Base-by-base conservation (phyloP, 2,329 filamentous ascomycete genomes). In the Dothideomycetes sp. region DNA sequence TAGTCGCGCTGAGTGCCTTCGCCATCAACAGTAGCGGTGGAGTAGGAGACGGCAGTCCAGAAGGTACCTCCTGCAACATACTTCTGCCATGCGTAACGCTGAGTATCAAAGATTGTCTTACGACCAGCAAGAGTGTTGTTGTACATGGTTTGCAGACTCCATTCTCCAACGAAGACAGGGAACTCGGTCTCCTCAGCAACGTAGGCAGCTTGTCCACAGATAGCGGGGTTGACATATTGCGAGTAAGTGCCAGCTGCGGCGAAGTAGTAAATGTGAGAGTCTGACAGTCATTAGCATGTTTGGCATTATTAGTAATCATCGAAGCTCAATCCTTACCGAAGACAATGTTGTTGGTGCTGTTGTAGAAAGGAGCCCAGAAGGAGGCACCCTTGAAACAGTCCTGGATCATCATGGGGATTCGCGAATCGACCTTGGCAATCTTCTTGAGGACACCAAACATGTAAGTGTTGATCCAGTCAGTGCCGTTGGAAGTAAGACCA, bases 361-460 rank as follows among this genome's bases (percentile, higher is more conserved):
- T 40, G 7, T 44, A 42, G 34, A 41, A 45, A 4, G 38, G 29
- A 5, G 49, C 43, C 52, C 49, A 54, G 43, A 42, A 52, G 1
- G 35, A 36, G 29, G 47, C 45, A 12, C 51, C 36, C 36, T 37
- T 31, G 42, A 44, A 44, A 19, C 42, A 42, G 34, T 52, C 57
- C 42, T 59, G 55, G 5, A 60, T 37, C 54, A 60, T 58, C 18
- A 58, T 36, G 10, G 56, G 56, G 29, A 59, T 56, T 19, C 48
- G 46, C 7, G 2, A 34, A 15, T 19, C 14, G 32, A 4, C 45
- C 18, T 49, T 48, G 11, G 42, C 45, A 17, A 55, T 47, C 12
- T 46, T 45, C 15, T 47, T 22, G 30, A 59, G 34, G 14, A 51
- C 49, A 22, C 51, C 55, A 27, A 55, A 45, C 33, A 61, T 51